These are phyloP conservation scores for Phytophthora rubi DNA, from an alignment of 352 stramenopile genomes.

Conservation along the genomic window DNA sequence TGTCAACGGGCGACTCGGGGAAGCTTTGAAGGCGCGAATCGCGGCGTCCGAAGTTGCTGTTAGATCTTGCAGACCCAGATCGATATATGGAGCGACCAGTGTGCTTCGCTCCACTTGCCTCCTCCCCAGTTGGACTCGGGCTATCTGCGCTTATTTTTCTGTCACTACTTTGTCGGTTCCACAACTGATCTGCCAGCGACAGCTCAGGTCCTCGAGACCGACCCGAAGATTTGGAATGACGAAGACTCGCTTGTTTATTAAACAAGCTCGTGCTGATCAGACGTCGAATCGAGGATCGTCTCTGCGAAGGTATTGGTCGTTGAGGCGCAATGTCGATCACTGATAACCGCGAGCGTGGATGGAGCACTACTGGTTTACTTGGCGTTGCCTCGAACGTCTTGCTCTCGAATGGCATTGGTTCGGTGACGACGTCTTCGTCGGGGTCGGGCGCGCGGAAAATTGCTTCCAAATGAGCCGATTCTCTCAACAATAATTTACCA, in stretches of 20 bases:
- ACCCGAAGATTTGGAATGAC: not conserved
- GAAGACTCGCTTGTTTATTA: not conserved
- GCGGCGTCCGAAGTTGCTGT: not conserved
- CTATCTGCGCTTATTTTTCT: not conserved
- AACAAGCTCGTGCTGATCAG: not conserved
- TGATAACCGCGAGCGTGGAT: not conserved
- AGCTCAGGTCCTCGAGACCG: not conserved
- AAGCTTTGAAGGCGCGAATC: constrained; percentile 1
- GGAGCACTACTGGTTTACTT: not conserved
- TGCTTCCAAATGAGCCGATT: not conserved
- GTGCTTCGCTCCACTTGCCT: not conserved
- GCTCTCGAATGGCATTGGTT: not conserved
- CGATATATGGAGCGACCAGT: not conserved
- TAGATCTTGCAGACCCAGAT: not conserved
- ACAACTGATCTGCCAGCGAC: not conserved
- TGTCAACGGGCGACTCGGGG: not conserved
- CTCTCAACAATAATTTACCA: not conserved
- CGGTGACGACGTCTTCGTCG: not conserved
- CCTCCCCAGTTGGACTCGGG: not conserved
- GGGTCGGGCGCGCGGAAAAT: not conserved
- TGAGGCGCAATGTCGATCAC: not conserved
- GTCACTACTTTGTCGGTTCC: not conserved
- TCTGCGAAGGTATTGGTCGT: not conserved
- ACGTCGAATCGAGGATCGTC: not conserved
- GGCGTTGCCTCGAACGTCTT: not conserved